phyloP scores from a whole-genome alignment of 805 yeast genomes.

The Teunomyces atbi region DNA sequence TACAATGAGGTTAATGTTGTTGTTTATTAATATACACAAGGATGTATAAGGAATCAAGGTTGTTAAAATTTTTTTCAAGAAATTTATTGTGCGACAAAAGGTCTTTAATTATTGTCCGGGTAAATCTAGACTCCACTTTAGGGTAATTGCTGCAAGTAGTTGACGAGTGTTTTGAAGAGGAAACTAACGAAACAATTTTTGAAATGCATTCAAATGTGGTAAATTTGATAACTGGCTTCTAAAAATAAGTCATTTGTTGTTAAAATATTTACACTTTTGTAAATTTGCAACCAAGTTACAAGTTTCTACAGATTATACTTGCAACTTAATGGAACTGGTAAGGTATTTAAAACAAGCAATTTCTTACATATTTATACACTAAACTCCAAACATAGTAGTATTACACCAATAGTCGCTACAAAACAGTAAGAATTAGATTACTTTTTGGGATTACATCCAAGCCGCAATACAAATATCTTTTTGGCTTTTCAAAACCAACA shows the following conservation, averaged over 20 bases:
- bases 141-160: neutral
- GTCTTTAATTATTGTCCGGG: neutral
- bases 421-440: neutral
- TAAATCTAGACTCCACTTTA: neutral
- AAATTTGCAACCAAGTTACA: neutral
- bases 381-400: too few species aligned
- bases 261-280: neutral
- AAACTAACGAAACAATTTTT: too few species aligned
- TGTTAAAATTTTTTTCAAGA: slow-evolving; percentile 3
- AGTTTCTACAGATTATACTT: neutral
- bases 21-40: neutral
- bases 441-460: neutral
- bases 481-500: neutral
- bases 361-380: too few species aligned
- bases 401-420: too few species aligned
- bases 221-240: too few species aligned
- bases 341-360: too few species aligned
- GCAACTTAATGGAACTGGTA: too few species aligned
- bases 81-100: neutral
- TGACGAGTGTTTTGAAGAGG: neutral
- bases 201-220: too few species aligned
- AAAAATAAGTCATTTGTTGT: neutral
- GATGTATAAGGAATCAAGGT: neutral
- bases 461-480: neutral
- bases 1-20: neutral